A percentile compares a stretch with the other conserved stretches of the same genome.
These are phyloP conservation scores for Mortierella sp. DNA, from an alignment of 371 early-diverging fungal species.

Conservation along the genomic window DNA sequence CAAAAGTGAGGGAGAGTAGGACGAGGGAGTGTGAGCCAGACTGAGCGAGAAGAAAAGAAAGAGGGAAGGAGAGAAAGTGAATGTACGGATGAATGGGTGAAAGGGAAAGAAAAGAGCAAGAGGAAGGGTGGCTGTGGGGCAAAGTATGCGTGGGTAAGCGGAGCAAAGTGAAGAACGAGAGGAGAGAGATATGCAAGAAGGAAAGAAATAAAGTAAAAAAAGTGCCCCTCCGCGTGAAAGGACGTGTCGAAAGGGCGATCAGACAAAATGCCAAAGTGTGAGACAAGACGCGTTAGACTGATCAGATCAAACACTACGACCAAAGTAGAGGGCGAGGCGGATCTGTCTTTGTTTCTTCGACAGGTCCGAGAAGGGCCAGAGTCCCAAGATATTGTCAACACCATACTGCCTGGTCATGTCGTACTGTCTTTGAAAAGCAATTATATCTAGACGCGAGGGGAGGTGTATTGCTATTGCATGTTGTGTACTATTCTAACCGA, in stretches of 20 bases:
- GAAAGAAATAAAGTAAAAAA: not conserved
- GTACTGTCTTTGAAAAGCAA: too few relatives aligned
- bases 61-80: not conserved
- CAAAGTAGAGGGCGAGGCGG: not conserved
- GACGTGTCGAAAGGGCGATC: not conserved
- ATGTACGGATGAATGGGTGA: not conserved
- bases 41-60: not conserved
- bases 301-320: not conserved
- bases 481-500: not conserved
- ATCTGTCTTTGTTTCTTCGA: not conserved
- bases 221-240: not conserved
- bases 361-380: not conserved
- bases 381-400: not conserved
- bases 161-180: not conserved
- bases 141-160: not conserved
- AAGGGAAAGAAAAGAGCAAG: slow-evolving; percentile 1
- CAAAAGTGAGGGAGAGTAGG: not conserved
- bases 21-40: not conserved
- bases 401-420: not conserved
- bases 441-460: too few relatives aligned
- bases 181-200: not conserved
- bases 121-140: not conserved
- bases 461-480: not conserved
- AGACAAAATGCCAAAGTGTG: not conserved
- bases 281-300: not conserved